phyloP scores from a whole-genome alignment of 495 filamentous ascomycete genomes.

The Pseudoneurospora amorphoporcata region DNA sequence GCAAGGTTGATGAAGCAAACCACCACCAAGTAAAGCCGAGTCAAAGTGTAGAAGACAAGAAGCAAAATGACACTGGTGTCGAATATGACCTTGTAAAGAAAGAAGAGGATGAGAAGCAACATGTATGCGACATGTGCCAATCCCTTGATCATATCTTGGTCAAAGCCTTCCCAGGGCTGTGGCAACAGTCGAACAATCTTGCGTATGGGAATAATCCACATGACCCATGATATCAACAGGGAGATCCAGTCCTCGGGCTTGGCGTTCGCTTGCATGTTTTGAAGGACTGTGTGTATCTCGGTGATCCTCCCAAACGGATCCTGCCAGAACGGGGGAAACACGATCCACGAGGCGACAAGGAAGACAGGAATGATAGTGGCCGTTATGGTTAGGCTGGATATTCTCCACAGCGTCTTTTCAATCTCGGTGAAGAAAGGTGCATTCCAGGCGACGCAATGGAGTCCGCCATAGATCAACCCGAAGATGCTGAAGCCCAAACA shows the following conservation, averaged over 20 bases:
- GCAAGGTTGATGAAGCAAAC: not conserved
- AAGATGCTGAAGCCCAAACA: not conserved
- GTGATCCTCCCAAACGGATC: not conserved
- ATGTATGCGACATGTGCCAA: not conserved
- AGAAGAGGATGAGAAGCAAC: not conserved
- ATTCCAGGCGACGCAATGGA: not conserved
- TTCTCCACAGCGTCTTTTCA: not conserved
- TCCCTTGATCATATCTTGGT: not conserved
- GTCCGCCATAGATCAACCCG: not conserved
- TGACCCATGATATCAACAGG: not conserved
- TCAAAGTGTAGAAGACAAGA: not conserved
- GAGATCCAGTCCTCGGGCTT: not conserved
- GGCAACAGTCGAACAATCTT: not conserved
- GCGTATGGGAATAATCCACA: not conserved
- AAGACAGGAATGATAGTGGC: not conserved
- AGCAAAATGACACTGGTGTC: not conserved
- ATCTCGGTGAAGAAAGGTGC: not conserved
- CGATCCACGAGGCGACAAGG: not conserved
- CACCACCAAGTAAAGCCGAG: not conserved
- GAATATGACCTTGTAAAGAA: not conserved
- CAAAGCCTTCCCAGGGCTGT: not conserved
- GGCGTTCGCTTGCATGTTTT: not conserved
- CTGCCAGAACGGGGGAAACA: not conserved
- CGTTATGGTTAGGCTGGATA: not conserved
- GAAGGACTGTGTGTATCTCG: not conserved